Base-by-base conservation (phyloP, 208 protist genomes). In the Crithidia expoeki region DNA sequence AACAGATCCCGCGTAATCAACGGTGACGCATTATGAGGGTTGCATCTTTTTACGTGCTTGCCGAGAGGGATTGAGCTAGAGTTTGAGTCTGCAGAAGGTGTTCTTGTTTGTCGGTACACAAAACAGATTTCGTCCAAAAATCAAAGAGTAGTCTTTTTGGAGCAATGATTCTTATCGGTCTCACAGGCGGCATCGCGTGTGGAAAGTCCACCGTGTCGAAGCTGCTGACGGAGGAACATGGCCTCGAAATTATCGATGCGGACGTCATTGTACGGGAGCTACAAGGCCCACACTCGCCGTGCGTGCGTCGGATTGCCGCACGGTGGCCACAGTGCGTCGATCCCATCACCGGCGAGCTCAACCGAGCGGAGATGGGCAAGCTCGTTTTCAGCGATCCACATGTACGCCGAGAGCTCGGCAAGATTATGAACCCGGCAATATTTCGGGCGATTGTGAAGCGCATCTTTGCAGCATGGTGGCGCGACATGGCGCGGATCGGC, bases 161-260 rank as follows among this genome's bases (percentile, higher is more conserved):
- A n/a, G n/a, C n/a, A 53, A 94, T 97, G 86, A 73, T 95, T 63
- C 86, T 97, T 19, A 89, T 97, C 51, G 94, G 94, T 19, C 81
- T 97, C 27, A 97, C 94, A 6, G 94, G 94, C 36, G 94, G 94
- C n/a, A 97, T 97, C 56, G 91, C 94, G 10, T 95, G 88, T 66
- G 94, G 94, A 33, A 97, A 97, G 80, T 94, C 86, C 7, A 92
- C 85, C n/a, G 91, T 96, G 17, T 90, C 78, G n/a, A 28, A 40
- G 7, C 28, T 88, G 4, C 74, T 97, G 6, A 25, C 36, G 9
- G 72, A 87, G 11, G 71, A 84, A 21, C 65, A 93, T 64, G 46
- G 85, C 52, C 79, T 91, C 11, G 59, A 63, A 51, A 84, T 97
- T 36, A 92, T 97, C 46, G 94, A 97, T 68, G 80, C 85, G 0